Base-by-base conservation (phyloP, 805 yeast genomes). In the Metschnikowia vanudenii region DNA sequence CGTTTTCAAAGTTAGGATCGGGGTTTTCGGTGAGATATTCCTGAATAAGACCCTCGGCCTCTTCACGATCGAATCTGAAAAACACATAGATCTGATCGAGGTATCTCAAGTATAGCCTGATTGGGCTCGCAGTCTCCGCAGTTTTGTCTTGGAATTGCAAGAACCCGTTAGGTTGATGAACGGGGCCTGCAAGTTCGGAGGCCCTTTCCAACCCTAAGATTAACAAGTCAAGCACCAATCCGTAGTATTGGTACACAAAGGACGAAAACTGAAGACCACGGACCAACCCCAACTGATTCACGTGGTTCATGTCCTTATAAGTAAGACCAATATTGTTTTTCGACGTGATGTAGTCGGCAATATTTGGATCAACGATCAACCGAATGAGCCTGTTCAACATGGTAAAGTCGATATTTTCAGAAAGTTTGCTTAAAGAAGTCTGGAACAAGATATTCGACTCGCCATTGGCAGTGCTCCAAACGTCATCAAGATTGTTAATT, bases 281-380 rank as follows among this genome's bases (percentile, higher is more conserved):
- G 14, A 94, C 67, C 47, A 94, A 65, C 17, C 99, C 99, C 60
- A 82, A 82, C 56, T 86, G 89, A 65, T 94, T 92, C 16, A 88
- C 83, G 63, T 90, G 96, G 51, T 82, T 85, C 99, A 94, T 94
- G 61, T 94, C 99, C 63, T 94, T 94, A 66, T 84, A 95, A 1
- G 89, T 76, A 17, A 94, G 58, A 18, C 81, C 77, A 17, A 91
- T 81, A 58, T 94, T 94, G 68, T 89, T 89, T 63, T 91, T 91
- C 0, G 97, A 84, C 1, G 96, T 85, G 57, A 94, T 85, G 62
- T 94, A 94, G 65, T 94, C 98, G 3, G 98, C 99, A 57, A 94
- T 80, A 54, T 85, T 87, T 1, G 96, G 85, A 59, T 94, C 99
- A 54, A 90, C 81, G 33, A 94, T 76, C 49, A 94, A 74, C 43